These are phyloP conservation scores for Salvia miltiorrhiza DNA, from an alignment of 257 asterid species.

Conservation along the genomic window DNA sequence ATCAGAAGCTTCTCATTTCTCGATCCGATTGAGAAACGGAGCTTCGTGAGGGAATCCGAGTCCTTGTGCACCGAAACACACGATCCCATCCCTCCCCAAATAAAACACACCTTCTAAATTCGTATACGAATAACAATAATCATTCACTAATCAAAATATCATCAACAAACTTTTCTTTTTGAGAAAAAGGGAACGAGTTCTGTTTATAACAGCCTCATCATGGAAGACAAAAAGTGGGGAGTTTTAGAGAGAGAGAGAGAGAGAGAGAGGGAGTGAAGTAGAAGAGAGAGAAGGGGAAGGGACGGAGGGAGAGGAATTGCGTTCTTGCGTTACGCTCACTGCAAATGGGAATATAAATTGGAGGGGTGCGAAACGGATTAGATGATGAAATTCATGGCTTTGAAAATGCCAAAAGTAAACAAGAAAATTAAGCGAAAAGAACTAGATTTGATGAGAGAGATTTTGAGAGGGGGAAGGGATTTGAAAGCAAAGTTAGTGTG, in stretches of 20 bases:
- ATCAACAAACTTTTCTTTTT: neutral
- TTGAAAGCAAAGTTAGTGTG: constrained; percentile 28
- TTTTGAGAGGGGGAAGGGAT: constrained; percentile 1
- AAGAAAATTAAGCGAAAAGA: neutral
- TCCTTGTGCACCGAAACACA: constrained; percentile 41
- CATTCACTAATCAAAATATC: neutral
- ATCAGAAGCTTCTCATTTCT: constrained; percentile 38
- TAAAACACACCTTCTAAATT: neutral
- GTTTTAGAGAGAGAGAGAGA: constrained; percentile 10
- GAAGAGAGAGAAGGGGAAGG: constrained; percentile 27
- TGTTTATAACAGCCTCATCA: neutral
- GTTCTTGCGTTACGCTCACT: constrained; percentile 31
- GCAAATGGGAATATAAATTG: constrained; percentile 24
- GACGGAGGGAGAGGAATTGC: constrained; percentile 1
- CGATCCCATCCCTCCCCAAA: constrained; percentile 30
- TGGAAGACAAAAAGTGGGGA: constrained; percentile 9
- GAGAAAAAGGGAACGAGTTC: neutral
- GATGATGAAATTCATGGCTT: constrained; percentile 21
- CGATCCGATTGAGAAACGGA: constrained; percentile 39
- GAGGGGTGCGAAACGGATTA: constrained; percentile 6
- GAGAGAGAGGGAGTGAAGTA: constrained; percentile 23
- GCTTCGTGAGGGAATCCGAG: constrained; percentile 40
- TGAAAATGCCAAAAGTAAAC: neutral
- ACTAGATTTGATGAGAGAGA: constrained; percentile 8
- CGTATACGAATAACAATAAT: neutral